Evolutionary conservation across 2,329 filamentous ascomycete genomes (phyloP).

Genomic region (Aspergillus persii): DNA sequence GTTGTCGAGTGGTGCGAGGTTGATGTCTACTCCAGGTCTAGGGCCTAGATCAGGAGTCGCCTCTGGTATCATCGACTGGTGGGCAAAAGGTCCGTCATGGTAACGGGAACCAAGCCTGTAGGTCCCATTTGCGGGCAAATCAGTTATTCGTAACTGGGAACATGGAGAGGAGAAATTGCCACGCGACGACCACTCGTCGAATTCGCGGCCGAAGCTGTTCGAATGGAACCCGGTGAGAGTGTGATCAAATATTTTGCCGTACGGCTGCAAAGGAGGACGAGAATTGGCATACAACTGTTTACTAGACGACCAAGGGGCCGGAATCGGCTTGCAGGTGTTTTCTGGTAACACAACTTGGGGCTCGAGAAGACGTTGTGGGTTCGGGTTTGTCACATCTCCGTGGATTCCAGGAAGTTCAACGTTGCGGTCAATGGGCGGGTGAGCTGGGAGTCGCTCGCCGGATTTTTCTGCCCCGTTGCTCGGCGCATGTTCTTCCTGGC

Average conservation of each 20-base stretch:
- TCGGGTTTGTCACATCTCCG: not conserved
- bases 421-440: not conserved
- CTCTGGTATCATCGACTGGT: not conserved
- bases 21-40: not conserved
- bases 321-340: not conserved
- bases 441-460: not conserved
- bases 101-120: slow-evolving; percentile 5
- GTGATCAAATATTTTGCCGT: slow-evolving; percentile 8
- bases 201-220: not conserved
- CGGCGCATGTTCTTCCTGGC: not conserved
- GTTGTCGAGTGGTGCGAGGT: not conserved
- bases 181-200: not conserved
- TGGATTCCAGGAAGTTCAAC: not conserved
- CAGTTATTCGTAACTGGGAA: not conserved
- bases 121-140: not conserved
- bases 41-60: not conserved
- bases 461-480: not conserved
- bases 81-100: slow-evolving; percentile 23
- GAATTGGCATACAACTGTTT: not conserved
- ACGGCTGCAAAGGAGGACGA: not conserved
- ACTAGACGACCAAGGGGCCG: not conserved
- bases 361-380: not conserved
- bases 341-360: not conserved
- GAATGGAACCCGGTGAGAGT: slow-evolving; percentile 4
- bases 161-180: not conserved